Percentiles rank a stretch among this genome's conserved stretches.
Conservation (phyloP, 2,329 filamentous ascomycete genomes). For the Penicillium olsonii region DNA sequence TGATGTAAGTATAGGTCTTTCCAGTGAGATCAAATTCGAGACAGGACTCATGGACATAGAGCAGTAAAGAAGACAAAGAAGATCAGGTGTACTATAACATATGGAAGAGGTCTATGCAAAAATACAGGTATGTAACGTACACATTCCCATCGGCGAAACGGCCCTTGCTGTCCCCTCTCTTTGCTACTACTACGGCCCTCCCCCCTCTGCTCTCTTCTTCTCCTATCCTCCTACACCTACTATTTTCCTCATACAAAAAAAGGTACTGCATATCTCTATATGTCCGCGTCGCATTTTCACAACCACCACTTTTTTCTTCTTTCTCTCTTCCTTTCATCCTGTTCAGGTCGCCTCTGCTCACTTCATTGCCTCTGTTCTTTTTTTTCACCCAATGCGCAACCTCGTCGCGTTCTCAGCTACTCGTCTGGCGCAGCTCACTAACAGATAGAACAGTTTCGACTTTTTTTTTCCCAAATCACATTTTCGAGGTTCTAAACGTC, state of each 20-base stretch:
- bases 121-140: conserved; percentile 20
- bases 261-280: conserved; percentile 39
- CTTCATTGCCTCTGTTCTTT: conserved; percentile 12
- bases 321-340: conserved; percentile 16
- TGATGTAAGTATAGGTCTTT: too few species aligned
- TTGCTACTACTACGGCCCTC: conserved; percentile 38
- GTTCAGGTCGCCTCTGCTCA: conserved; percentile 12
- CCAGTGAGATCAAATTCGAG: too few species aligned
- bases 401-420: conserved; percentile 15
- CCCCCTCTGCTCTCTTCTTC: conserved; percentile 33
- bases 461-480: conserved; percentile 1
- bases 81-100: not conserved
- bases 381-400: conserved; percentile 10
- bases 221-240: conserved; percentile 34
- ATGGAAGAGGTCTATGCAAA: not conserved
- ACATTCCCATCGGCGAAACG: conserved; percentile 29
- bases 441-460: conserved; percentile 2
- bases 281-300: conserved; percentile 21
- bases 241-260: conserved; percentile 37
- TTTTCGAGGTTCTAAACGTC: not conserved
- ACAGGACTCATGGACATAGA: too few species aligned
- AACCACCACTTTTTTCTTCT: conserved; percentile 25
- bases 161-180: conserved; percentile 33
- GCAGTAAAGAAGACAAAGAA: conserved; percentile 7
- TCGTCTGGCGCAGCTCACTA: conserved; percentile 3